These are phyloP conservation scores for Exophiala sp. DNA, from an alignment of 2,329 filamentous ascomycete genomes.

Conservation along the genomic window DNA sequence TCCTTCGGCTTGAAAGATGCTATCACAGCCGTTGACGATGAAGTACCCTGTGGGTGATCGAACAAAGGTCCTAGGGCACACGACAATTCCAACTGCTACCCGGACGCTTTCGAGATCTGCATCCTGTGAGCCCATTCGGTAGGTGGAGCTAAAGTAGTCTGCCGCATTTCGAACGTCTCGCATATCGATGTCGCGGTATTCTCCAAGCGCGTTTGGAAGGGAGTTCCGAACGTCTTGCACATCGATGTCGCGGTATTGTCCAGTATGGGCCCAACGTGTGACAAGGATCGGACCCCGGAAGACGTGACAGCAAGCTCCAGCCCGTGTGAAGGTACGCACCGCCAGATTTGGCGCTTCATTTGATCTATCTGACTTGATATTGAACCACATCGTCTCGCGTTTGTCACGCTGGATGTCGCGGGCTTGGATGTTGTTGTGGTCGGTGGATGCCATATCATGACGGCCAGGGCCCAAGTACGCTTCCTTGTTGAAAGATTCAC, in stretches of 20 bases:
- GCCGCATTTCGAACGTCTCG: slow-evolving; percentile 3
- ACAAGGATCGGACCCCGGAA: slow-evolving; percentile 1
- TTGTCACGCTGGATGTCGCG: neutral
- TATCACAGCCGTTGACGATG: slow-evolving; percentile 3
- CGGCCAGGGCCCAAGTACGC: neutral
- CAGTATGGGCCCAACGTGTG: neutral
- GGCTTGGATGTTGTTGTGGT: neutral
- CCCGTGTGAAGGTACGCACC: neutral
- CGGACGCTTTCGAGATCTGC: neutral
- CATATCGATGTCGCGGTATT: neutral
- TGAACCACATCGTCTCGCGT: neutral
- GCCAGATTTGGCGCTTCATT: neutral
- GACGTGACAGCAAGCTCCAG: neutral
- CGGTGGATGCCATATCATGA: neutral
- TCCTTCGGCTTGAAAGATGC: neutral
- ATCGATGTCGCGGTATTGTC: neutral
- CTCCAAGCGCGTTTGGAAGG: neutral
- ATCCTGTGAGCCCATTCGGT: neutral
- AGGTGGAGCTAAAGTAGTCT: slow-evolving; percentile 2
- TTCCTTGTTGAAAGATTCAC: neutral
- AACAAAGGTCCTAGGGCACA: too few species aligned
- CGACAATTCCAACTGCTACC: neutral
- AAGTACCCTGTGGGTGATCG: neutral
- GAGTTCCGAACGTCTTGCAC: neutral
- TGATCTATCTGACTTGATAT: neutral